These are phyloP conservation scores for Arxiozyma slooffiae DNA, from an alignment of 1,139 yeast genomes.

Conservation along the genomic window DNA sequence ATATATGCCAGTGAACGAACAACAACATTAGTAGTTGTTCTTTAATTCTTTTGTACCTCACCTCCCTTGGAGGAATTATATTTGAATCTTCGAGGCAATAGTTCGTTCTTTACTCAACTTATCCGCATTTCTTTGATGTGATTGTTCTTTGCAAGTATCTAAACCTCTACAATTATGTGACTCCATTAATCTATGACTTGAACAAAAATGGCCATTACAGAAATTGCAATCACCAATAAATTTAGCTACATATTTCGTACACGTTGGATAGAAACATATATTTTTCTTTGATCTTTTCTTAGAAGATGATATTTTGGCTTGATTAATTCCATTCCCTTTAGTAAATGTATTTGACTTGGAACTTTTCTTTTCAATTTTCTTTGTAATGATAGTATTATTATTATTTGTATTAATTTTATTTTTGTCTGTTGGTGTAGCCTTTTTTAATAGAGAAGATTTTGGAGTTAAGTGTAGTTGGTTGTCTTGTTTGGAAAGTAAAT, in stretches of 20 bases:
- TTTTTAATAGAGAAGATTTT: background rate
- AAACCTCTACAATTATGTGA: conserved; percentile 75
- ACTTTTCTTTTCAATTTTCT: conserved; percentile 1
- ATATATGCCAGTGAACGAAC: too few species aligned
- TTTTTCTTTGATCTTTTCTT: conserved; percentile 42
- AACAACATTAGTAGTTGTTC: too few species aligned
- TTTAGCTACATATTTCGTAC: conserved; percentile 61
- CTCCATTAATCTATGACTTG: conserved; percentile 78
- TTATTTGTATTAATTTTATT: background rate
- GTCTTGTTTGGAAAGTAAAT: background rate
- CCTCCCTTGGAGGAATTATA: conserved; percentile 5
- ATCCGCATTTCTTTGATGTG: conserved; percentile 51
- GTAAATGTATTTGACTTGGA: background rate
- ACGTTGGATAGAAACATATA: conserved; percentile 52
- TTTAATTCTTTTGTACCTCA: too few species aligned
- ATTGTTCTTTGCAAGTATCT: conserved; percentile 69
- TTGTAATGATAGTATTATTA: background rate
- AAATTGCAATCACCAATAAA: conserved; percentile 84
- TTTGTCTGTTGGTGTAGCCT: background rate
- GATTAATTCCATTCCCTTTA: background rate
- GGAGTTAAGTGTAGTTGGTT: background rate
- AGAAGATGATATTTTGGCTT: background rate
- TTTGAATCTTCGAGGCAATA: conserved; percentile 36
- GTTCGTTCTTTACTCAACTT: conserved; percentile 41
- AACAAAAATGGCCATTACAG: conserved; percentile 80